phyloP scores from a whole-genome alignment of 257 asterid genomes.

The Scutellaria baicalensis region DNA sequence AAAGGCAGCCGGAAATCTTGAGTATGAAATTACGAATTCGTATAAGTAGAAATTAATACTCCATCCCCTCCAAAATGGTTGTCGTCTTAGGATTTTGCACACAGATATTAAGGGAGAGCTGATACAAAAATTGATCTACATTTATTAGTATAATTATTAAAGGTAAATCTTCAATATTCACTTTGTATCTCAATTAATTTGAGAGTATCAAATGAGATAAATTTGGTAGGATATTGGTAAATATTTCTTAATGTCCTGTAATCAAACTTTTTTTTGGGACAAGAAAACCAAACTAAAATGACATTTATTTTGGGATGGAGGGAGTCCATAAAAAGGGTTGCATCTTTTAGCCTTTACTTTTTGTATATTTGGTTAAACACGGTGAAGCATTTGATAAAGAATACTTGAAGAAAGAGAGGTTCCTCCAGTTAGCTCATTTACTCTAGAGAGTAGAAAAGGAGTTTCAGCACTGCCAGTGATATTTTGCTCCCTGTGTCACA shows the following conservation, averaged over 20 bases:
- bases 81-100: no score
- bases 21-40: not conserved
- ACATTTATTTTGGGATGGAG: no score
- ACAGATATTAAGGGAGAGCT: not conserved
- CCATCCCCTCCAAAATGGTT: no score
- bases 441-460: constrained; percentile 87
- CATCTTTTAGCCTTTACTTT: not conserved
- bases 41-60: not conserved
- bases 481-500: constrained; percentile 63
- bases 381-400: constrained; percentile 25
- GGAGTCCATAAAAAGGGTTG: not conserved
- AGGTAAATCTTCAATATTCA: no score
- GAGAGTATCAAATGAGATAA: no score
- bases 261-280: no score
- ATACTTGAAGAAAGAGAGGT: constrained; percentile 91
- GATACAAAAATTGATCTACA: no score
- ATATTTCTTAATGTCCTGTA: no score
- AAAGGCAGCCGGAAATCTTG: not conserved
- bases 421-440: constrained; percentile 90
- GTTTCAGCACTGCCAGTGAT: constrained; percentile 83
- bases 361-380: not conserved
- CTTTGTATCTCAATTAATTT: no score
- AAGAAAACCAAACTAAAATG: no score
- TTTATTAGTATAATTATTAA: no score
- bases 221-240: no score